Percentiles rank a stretch among this genome's conserved stretches.
These are phyloP conservation scores for Hanseniaspora mollemarum DNA, from an alignment of 805 yeast genomes.

Conservation along the genomic window DNA sequence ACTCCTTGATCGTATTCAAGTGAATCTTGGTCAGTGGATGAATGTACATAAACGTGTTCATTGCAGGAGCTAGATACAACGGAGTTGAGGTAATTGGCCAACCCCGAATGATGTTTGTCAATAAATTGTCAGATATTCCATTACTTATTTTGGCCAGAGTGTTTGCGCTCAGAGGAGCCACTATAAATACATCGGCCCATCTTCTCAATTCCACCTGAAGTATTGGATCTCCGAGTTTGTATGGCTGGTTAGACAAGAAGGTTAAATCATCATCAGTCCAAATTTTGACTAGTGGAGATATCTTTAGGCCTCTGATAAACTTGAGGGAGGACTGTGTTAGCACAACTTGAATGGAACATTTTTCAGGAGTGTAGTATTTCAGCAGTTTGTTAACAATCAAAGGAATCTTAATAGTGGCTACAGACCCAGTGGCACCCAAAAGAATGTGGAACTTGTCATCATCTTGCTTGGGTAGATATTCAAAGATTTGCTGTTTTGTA, in stretches of 20 bases:
- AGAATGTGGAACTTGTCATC: constrained; percentile 80
- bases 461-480: constrained; percentile 60
- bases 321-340: constrained; percentile 69
- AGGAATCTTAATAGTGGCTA: constrained; percentile 90
- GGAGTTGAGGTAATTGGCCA: constrained; percentile 65
- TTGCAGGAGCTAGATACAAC: constrained; percentile 67
- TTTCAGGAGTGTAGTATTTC: constrained; percentile 61
- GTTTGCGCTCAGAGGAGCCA: constrained; percentile 72
- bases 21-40: constrained; percentile 71
- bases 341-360: constrained; percentile 72
- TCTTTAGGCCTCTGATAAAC: constrained; percentile 50
- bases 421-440: constrained; percentile 90
- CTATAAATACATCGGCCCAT: constrained; percentile 73
- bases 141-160: constrained; percentile 63
- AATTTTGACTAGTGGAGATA: constrained; percentile 63
- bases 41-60: constrained; percentile 76
- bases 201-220: constrained; percentile 67
- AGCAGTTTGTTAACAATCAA: constrained; percentile 75
- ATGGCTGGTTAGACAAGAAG: constrained; percentile 33
- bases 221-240: constrained; percentile 56
- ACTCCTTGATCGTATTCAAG: constrained; percentile 48
- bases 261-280: constrained; percentile 82
- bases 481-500: constrained; percentile 59
- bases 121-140: constrained; percentile 66
- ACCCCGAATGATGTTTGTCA: constrained; percentile 62